These are phyloP conservation scores for Ceriops tagal DNA, from an alignment of 345 rosid genomes.

Conservation along the genomic window DNA sequence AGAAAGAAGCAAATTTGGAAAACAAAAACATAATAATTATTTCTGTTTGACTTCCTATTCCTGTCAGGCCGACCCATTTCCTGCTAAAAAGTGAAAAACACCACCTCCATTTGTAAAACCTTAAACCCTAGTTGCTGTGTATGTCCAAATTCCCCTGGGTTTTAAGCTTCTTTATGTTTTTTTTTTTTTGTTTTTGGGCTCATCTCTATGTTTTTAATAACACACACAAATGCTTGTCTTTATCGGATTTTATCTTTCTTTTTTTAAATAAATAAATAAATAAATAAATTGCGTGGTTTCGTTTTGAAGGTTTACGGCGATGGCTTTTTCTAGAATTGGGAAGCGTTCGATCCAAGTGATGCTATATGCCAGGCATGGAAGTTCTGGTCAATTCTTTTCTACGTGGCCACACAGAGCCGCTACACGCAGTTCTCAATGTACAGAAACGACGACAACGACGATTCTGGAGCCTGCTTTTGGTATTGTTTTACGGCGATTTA, in stretches of 20 bases:
- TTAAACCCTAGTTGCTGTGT: slow-evolving; percentile 8
- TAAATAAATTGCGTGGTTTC: not conserved
- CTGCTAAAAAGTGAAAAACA: too few relatives aligned
- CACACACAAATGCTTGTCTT: not conserved
- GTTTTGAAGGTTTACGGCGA: slow-evolving; percentile 9
- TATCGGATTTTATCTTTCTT: too few relatives aligned
- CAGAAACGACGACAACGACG: slow-evolving; percentile 24
- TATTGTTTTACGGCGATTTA: slow-evolving; percentile 38
- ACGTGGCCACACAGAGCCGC: slow-evolving; percentile 27
- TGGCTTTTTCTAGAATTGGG: slow-evolving; percentile 51
- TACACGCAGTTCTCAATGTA: slow-evolving; percentile 20
- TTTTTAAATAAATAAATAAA: not conserved
- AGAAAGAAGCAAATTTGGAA: too few relatives aligned
- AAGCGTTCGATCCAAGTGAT: slow-evolving; percentile 47
- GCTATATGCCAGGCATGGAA: slow-evolving; percentile 18
- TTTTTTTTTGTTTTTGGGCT: not conserved
- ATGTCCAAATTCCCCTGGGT: not conserved
- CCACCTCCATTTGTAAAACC: not conserved
- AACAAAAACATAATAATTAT: too few relatives aligned
- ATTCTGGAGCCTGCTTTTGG: slow-evolving; percentile 27
- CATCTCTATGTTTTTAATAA: not conserved
- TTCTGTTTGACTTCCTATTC: too few relatives aligned
- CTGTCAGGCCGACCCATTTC: too few relatives aligned
- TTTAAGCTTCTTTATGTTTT: not conserved
- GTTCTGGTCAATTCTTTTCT: slow-evolving; percentile 17